Evolutionary conservation across 2,329 filamentous ascomycete species (phyloP), one percentile per base, ranked within the genome.

Genomic region (Ophiostoma pallidulum): DNA sequence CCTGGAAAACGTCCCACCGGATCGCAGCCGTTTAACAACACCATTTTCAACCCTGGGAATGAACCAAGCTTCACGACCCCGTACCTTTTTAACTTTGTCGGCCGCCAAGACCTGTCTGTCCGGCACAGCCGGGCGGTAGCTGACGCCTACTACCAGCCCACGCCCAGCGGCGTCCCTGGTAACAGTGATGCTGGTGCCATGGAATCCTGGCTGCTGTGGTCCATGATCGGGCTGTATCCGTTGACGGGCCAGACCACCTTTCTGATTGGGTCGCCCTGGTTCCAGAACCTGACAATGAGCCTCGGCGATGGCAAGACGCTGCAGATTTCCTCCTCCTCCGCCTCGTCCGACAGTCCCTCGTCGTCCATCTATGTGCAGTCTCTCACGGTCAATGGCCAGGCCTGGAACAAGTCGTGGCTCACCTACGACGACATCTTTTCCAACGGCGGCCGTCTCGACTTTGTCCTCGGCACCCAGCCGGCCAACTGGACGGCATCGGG

Each of bases 181-280:
- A 86, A 86, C 61, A 79, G 74, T 38, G 83, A 86, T 59, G 80
- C 80, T 2, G 83, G 83, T 7, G 79, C 82, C 13, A 85, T 86
- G 81, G 80, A 86, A 59, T 78, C 74, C 8, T 84, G 80, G 76
- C 62, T 83, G 3, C 62, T 84, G 8, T 86, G 82, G 77, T 77
- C 75, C 53, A 82, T 83, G 72, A 71, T 84, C 32, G 81, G 81
- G 2, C 63, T 85, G 24, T 84, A 83, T 54, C 82, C 81, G 2
- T 66, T 86, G 52, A 82, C 80, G 0, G 80, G 79, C 0, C 81
- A 85, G 65, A 78, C 78, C 0, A 82, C 77, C 1, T 85, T 84
- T 59, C 66, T 85, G 14, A 68, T 85, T 45, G 75, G 74, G 3
- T 77, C 76, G 7, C 80, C 80, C 0, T 84, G 77, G 77, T 80